Evolutionary conservation across 768 basidiomycete species (phyloP).

Genomic region (Amanita brunnescens): DNA sequence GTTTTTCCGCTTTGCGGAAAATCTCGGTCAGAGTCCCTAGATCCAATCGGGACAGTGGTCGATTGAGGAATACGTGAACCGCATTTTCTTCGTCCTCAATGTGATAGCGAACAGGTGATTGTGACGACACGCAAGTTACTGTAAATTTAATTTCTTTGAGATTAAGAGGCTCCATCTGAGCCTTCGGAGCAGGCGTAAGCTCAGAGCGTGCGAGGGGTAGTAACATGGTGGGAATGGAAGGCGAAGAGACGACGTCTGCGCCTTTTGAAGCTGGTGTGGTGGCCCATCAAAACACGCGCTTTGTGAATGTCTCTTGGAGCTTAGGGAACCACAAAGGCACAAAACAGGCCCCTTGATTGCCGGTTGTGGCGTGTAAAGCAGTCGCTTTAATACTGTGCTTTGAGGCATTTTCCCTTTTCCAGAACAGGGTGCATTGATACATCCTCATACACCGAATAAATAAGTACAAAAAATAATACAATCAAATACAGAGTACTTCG

Average conservation of each 20-base stretch:
- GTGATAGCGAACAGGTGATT: constrained; percentile 4
- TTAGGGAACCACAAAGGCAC: neutral
- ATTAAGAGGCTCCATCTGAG: neutral
- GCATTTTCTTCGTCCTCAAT: constrained; percentile 3
- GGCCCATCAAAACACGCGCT: constrained; percentile 4
- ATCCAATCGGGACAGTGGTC: constrained; percentile 7
- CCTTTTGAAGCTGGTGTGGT: constrained; percentile 2
- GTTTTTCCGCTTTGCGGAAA: constrained; percentile 1
- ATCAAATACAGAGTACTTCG: neutral
- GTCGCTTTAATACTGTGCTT: neutral
- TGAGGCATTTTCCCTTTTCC: neutral
- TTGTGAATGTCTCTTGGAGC: neutral
- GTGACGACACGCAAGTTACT: neutral
- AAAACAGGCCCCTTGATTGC: neutral
- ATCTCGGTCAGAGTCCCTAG: constrained; percentile 4
- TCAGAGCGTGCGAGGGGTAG: neutral
- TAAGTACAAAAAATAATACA: constrained; percentile 1
- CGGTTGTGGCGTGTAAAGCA: neutral
- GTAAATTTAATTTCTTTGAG: constrained; percentile 6
- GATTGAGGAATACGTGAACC: constrained; percentile 7
- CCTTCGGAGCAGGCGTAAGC: neutral
- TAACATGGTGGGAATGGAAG: neutral
- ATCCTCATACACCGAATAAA: neutral
- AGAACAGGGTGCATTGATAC: neutral
- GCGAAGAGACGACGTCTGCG: neutral